Evolutionary conservation across 2,329 filamentous ascomycete species (phyloP).

Genomic region (Nannizziopsis arthrosporioides): DNA sequence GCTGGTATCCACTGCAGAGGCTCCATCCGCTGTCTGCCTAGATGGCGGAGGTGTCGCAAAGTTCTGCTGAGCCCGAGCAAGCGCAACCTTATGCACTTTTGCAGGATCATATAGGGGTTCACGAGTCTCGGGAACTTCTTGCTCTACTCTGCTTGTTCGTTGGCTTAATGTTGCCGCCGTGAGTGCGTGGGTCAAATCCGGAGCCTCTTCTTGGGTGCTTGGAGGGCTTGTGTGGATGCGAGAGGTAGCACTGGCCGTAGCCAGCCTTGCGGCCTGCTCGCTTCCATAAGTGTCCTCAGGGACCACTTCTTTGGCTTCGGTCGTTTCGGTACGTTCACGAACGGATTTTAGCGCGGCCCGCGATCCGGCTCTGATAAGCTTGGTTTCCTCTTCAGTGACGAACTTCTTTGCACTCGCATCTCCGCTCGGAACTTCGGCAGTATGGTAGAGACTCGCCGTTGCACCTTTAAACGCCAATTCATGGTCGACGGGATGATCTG

Average conservation of each 20-base stretch:
- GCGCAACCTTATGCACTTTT: slow-evolving; percentile 47
- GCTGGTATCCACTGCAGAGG: slow-evolving; percentile 54
- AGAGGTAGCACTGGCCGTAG: slow-evolving; percentile 61
- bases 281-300: slow-evolving; percentile 40
- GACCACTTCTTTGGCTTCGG: slow-evolving; percentile 42
- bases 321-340: slow-evolving; percentile 50
- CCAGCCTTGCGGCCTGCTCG: slow-evolving; percentile 53
- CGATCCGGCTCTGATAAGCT: slow-evolving; percentile 51
- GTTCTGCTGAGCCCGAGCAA: slow-evolving; percentile 54
- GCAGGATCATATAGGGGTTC: slow-evolving; percentile 40
- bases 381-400: slow-evolving; percentile 23
- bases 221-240: slow-evolving; percentile 49
- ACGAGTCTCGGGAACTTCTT: slow-evolving; percentile 35
- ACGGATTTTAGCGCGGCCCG: slow-evolving; percentile 59
- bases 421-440: neutral
- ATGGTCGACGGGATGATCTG: neutral
- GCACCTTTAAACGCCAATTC: slow-evolving; percentile 7
- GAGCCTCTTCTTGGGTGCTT: slow-evolving; percentile 36
- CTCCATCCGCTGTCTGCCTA: slow-evolving; percentile 57
- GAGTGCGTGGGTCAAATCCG: slow-evolving; percentile 54
- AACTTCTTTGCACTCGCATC: neutral
- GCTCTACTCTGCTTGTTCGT: slow-evolving; percentile 27
- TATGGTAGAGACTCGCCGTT: slow-evolving; percentile 1
- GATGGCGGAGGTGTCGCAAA: slow-evolving; percentile 68
- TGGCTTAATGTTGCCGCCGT: slow-evolving; percentile 61